A percentile compares a stretch with the other conserved stretches of the same genome.
These are phyloP conservation scores for Boletus tomentosulus DNA, from an alignment of 768 basidiomycete species.

Conservation along the genomic window DNA sequence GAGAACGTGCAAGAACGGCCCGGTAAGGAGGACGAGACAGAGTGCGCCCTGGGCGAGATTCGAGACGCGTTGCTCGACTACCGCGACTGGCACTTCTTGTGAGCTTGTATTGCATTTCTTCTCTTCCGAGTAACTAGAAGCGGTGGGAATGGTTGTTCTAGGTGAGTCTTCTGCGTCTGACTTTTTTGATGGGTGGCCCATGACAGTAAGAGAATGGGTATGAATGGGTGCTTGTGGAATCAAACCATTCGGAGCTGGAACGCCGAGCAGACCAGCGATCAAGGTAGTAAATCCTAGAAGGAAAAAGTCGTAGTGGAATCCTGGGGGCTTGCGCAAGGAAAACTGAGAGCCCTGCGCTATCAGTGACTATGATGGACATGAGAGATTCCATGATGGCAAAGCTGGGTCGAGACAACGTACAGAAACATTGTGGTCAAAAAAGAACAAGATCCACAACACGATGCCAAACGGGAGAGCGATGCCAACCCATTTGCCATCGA, in stretches of 20 bases:
- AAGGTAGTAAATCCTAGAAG: conserved; percentile 88
- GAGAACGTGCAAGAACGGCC: conserved; percentile 78
- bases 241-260: conserved; percentile 84
- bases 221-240: conserved; percentile 93
- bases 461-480: conserved; percentile 88
- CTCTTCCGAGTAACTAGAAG: conserved; percentile 16
- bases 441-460: conserved; percentile 86
- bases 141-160: background rate
- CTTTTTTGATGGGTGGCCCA: conserved; percentile 45
- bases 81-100: conserved; percentile 58
- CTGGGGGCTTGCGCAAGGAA: conserved; percentile 86
- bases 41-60: conserved; percentile 82
- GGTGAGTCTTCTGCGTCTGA: conserved; percentile 30
- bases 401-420: conserved; percentile 34
- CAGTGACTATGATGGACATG: conserved; percentile 52
- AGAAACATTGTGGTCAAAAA: conserved; percentile 94
- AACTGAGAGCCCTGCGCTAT: conserved; percentile 91
- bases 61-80: conserved; percentile 92
- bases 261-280: conserved; percentile 78
- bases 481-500: conserved; percentile 85
- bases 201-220: conserved; percentile 73
- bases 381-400: background rate
- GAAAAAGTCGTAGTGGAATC: conserved; percentile 88
- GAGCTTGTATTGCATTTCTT: conserved; percentile 16
- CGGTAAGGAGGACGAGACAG: conserved; percentile 74